Evolutionary conservation across 805 yeast genomes (phyloP).

Genomic region (Tetrapisispora fleetii): DNA sequence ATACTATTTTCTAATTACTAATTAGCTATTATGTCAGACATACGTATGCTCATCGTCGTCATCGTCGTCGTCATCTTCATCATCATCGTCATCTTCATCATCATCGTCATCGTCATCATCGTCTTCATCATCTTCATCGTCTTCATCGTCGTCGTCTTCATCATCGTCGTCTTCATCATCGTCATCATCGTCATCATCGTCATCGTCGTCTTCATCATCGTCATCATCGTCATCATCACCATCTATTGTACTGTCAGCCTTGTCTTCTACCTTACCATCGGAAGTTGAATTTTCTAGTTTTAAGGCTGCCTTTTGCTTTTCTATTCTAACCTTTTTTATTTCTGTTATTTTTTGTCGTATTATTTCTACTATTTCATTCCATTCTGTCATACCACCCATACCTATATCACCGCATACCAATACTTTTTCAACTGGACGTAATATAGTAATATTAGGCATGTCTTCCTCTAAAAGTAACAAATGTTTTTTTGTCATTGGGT

Average conservation of each 20-base stretch:
- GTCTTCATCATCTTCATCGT: conserved; percentile 21
- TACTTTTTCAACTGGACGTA: conserved; percentile 76
- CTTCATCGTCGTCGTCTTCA: conserved; percentile 33
- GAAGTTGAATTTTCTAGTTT: conserved; percentile 35
- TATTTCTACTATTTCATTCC: conserved; percentile 70
- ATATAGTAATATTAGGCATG: conserved; percentile 62
- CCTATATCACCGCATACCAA: conserved; percentile 77
- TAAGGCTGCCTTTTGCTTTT: conserved; percentile 30
- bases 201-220: conserved; percentile 32
- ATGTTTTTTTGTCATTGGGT: conserved; percentile 69
- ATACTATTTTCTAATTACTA: no score
- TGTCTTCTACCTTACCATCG: conserved; percentile 33
- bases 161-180: conserved; percentile 35
- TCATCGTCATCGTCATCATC: conserved; percentile 9
- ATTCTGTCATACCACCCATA: conserved; percentile 89
- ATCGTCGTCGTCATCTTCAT: conserved; percentile 2
- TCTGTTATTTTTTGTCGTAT: conserved; percentile 31
- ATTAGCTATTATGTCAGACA: no score
- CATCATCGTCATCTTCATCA: conserved; percentile 8
- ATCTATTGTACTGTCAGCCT: conserved; percentile 31
- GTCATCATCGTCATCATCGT: conserved; percentile 31
- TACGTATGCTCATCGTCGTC: background rate
- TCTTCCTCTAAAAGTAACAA: conserved; percentile 52
- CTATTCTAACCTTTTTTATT: conserved; percentile 23
- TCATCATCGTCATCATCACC: conserved; percentile 37